Evolutionary conservation across 192 early-diverging fungal species (phyloP).

Genomic region (Oehlia diaphana): DNA sequence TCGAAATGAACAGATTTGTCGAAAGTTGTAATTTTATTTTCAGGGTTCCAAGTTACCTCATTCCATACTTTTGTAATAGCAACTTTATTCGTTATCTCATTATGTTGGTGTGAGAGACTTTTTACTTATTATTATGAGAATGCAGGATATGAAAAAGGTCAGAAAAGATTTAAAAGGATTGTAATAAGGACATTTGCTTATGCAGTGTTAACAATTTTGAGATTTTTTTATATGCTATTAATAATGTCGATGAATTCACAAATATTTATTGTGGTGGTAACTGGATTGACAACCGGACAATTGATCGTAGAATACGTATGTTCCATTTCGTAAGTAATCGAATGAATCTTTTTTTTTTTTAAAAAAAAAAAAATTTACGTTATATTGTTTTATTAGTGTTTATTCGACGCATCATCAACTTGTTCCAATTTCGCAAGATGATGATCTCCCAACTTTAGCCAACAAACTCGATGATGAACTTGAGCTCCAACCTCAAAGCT

Average conservation of each 20-base stretch:
- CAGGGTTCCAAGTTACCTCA: neutral
- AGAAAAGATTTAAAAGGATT: neutral
- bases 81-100: neutral
- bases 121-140: neutral
- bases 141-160: neutral
- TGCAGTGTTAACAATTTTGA: neutral
- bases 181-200: neutral
- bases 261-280: constrained; percentile 21
- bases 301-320: constrained; percentile 12
- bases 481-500: neutral
- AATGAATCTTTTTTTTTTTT: neutral
- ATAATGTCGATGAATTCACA: constrained; percentile 10
- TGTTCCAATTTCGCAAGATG: neutral
- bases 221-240: constrained; percentile 23
- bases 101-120: constrained; percentile 22
- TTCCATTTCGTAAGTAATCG: neutral
- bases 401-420: neutral
- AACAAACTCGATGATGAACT: neutral
- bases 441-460: neutral
- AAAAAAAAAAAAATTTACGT: neutral
- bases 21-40: neutral
- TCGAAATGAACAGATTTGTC: neutral
- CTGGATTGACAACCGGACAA: constrained; percentile 18
- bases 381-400: neutral
- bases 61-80: neutral